Conservation (phyloP, 2,329 filamentous ascomycete species). For the Talaromyces sp. region DNA sequence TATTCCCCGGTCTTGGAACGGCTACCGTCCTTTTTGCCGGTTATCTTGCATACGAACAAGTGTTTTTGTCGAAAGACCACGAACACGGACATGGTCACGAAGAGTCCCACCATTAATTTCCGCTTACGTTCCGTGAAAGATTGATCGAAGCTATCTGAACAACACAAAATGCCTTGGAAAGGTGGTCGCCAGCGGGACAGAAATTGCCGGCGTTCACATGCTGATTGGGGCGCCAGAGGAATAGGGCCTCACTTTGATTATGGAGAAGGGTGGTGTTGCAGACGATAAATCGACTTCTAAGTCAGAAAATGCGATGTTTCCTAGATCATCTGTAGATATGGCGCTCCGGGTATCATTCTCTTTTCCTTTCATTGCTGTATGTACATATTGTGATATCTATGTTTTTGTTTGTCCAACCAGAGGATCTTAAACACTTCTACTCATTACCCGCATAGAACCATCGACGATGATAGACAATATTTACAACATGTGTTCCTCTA, state of each 20-base stretch:
- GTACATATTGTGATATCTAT: constrained; percentile 19
- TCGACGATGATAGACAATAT: background rate
- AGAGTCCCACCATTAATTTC: constrained; percentile 16
- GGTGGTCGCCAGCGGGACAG: too few relatives aligned
- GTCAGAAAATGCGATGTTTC: constrained; percentile 10
- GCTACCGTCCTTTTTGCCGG: constrained; percentile 84
- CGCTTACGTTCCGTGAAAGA: constrained; percentile 16
- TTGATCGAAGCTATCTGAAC: constrained; percentile 10
- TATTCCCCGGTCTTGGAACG: constrained; percentile 88
- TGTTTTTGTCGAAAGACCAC: constrained; percentile 72
- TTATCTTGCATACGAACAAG: constrained; percentile 86
- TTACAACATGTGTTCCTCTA: background rate
- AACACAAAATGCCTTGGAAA: too few relatives aligned
- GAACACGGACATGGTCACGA: constrained; percentile 49
- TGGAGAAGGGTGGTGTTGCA: constrained; percentile 6
- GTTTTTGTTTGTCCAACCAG: background rate
- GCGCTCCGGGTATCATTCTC: constrained; percentile 19
- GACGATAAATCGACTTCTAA: constrained; percentile 4
- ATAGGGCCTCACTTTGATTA: background rate
- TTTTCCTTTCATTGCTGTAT: constrained; percentile 18
- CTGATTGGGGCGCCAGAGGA: background rate
- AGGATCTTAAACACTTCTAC: background rate
- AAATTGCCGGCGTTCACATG: too few relatives aligned
- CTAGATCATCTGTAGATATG: constrained; percentile 20
- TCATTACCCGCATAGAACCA: background rate